Base-by-base conservation (phyloP, 73 alveolate genomes). In the Uronychia binucleata region DNA sequence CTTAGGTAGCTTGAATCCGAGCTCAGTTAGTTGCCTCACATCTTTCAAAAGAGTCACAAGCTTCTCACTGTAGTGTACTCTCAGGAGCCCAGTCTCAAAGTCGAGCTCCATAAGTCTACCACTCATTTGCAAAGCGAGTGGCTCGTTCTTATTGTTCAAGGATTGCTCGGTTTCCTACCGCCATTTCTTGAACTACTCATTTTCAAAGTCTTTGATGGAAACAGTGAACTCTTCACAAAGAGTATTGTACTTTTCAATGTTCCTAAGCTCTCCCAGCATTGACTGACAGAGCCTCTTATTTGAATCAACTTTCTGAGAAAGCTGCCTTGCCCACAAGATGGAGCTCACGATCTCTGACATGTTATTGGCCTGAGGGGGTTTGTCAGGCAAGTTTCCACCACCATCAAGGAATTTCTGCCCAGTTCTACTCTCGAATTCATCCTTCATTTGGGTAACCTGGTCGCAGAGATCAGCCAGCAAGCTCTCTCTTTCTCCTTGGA, bases 51-150 rank as follows among this genome's bases (percentile, higher is more conserved):
- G 94, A 35, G 96, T 94, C 35, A 98, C 97, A 74, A 97, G 94
- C 79, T 95, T 96, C 75, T 98, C 99, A 46, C 98, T 92, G 92
- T 96, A 97, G 84, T 96, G 95, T 59, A 98, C 99, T 85, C 95
- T 96, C 28, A 98, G 90, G 33, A 98, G 77, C 28, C 99, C 99
- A 82, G 98, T 94, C 31, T 95, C 91, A 84, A 90, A 85, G 93
- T 98, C 99, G 33, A 98, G 92, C 84, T 97, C 99, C 93, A 98
- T 96, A 35, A 96, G 80, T 90, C 84, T 92, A 1, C 98, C 98
- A n/a, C 92, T 86, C 86, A 94, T 90, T 75, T 93, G 86, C 29
- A 93, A 75, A 30, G 91, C 92, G 26, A 90, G 82, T 78, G 94
- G 86, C 31, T 92, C 90, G 14, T 88, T 79, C 30, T 84, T 74